Evolutionary conservation across 2,329 filamentous ascomycete genomes (phyloP).

Genomic region (Aspergillus pseudoterreus): DNA sequence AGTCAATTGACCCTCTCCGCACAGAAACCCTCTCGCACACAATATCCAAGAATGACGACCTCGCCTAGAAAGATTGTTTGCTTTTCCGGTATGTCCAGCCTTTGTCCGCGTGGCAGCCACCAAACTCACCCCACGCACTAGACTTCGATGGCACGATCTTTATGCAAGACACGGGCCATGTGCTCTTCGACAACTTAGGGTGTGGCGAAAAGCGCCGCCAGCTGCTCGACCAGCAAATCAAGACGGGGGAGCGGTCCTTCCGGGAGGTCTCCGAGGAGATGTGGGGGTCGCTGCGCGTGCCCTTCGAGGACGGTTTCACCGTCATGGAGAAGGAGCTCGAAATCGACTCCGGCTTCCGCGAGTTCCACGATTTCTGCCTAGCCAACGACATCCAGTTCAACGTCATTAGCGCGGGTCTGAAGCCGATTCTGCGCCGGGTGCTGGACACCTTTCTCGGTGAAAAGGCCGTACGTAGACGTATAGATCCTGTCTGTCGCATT

Average conservation of each 20-base stretch:
- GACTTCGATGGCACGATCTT: constrained; percentile 72
- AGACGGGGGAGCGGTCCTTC: constrained; percentile 62
- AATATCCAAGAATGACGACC: constrained; percentile 4
- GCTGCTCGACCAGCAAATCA: constrained; percentile 61
- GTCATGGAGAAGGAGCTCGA: constrained; percentile 60
- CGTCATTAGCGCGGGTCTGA: constrained; percentile 65
- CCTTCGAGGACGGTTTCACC: constrained; percentile 65
- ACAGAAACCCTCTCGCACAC: neutral
- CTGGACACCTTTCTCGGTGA: constrained; percentile 64
- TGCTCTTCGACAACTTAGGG: constrained; percentile 64
- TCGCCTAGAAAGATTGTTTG: constrained; percentile 43
- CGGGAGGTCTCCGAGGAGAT: constrained; percentile 69
- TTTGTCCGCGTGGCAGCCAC: neutral
- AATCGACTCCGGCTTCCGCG: constrained; percentile 61
- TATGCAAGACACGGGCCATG: constrained; percentile 67
- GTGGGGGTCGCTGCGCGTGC: constrained; percentile 64
- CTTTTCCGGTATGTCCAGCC: constrained; percentile 38
- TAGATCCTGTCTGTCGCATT: constrained; percentile 12
- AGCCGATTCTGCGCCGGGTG: constrained; percentile 59
- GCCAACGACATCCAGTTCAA: constrained; percentile 64
- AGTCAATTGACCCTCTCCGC: too few species aligned
- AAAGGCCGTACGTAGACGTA: constrained; percentile 22
- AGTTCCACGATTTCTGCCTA: constrained; percentile 63
- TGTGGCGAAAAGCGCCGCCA: constrained; percentile 57
- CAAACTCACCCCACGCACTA: constrained; percentile 26